A percentile compares a stretch with the other conserved stretches of the same genome.
Conservation (phyloP, 1,284 basidiomycete species). For the Ceraceosorus guamensis region DNA sequence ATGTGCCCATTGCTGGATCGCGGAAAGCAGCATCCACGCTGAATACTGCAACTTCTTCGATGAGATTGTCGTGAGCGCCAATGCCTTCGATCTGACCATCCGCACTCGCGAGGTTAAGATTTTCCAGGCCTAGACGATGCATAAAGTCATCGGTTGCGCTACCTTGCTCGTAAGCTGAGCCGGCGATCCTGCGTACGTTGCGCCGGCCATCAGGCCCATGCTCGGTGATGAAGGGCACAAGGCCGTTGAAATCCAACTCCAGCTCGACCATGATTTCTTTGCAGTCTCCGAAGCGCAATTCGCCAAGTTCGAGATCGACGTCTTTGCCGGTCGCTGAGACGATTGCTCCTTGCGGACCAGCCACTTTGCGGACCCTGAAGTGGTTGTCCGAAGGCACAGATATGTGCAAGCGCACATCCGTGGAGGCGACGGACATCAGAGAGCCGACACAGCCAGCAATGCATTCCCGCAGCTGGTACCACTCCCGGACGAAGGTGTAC, state of each 20-base stretch:
- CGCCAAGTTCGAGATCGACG: conserved; percentile 89
- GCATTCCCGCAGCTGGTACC: conserved; percentile 42
- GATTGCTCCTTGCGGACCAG: conserved; percentile 50
- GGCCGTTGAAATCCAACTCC: conserved; percentile 29
- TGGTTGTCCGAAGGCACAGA: conserved; percentile 37
- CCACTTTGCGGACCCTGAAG: conserved; percentile 37
- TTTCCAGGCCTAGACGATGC: conserved; percentile 38
- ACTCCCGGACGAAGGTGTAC: conserved; percentile 60
- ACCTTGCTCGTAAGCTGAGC: conserved; percentile 24
- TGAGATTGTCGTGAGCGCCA: conserved; percentile 18
- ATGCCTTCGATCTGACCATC: neutral
- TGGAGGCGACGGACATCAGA: conserved; percentile 38
- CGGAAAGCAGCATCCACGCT: conserved; percentile 37
- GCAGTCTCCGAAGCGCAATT: conserved; percentile 50
- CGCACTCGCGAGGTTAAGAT: conserved; percentile 17
- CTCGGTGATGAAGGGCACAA: conserved; percentile 16
- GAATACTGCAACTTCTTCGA: conserved; percentile 39
- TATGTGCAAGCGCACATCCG: conserved; percentile 36
- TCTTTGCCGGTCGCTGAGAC: conserved; percentile 79
- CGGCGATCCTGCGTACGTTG: neutral
- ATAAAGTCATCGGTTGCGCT: conserved; percentile 42
- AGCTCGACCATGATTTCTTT: conserved; percentile 42
- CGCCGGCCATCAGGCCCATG: neutral
- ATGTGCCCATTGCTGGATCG: conserved; percentile 24
- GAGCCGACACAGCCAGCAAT: conserved; percentile 39